Conservation (phyloP, 345 rosid species). For the Corchorus capsularis region DNA sequence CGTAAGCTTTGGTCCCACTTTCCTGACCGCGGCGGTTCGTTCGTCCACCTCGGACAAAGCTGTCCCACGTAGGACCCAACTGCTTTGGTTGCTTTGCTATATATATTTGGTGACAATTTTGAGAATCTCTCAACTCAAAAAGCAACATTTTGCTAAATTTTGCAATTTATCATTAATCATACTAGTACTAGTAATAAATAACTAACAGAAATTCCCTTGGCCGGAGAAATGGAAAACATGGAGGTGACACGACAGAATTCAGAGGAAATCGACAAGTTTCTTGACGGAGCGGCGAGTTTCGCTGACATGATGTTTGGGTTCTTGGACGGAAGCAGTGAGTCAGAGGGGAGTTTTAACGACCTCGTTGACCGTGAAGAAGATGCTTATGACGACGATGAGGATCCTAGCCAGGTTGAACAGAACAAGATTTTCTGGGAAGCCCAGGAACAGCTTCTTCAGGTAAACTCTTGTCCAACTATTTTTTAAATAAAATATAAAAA, state of each 20-base stretch:
- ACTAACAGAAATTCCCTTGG: not conserved
- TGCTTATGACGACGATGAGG: slow-evolving; percentile 34
- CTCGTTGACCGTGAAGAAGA: slow-evolving; percentile 24
- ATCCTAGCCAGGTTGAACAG: slow-evolving; percentile 39
- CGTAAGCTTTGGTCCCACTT: slow-evolving; percentile 3
- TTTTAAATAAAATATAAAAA: too few relatives aligned
- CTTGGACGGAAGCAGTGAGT: slow-evolving; percentile 39
- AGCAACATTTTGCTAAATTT: not conserved
- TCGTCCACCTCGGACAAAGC: slow-evolving; percentile 40
- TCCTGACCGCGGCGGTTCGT: slow-evolving; percentile 57
- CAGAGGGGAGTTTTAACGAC: slow-evolving; percentile 27
- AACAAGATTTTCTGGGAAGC: slow-evolving; percentile 67
- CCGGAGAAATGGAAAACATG: slow-evolving; percentile 14
- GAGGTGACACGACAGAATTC: slow-evolving; percentile 39
- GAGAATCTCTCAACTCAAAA: not conserved
- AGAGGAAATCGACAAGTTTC: slow-evolving; percentile 49
- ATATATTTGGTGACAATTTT: slow-evolving; percentile 18
- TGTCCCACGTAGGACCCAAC: slow-evolving; percentile 31
- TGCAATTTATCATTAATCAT: not conserved
- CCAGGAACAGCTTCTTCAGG: slow-evolving; percentile 78
- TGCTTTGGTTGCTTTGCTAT: not conserved
- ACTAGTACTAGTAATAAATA: too few relatives aligned
- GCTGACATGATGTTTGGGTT: slow-evolving; percentile 66
- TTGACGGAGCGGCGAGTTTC: slow-evolving; percentile 55
- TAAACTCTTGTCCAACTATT: slow-evolving; percentile 15